Evolutionary conservation across 108 stramenopile genomes (phyloP), one percentile per base, ranked within the genome.

Genomic region (Nitzschia putrida): DNA sequence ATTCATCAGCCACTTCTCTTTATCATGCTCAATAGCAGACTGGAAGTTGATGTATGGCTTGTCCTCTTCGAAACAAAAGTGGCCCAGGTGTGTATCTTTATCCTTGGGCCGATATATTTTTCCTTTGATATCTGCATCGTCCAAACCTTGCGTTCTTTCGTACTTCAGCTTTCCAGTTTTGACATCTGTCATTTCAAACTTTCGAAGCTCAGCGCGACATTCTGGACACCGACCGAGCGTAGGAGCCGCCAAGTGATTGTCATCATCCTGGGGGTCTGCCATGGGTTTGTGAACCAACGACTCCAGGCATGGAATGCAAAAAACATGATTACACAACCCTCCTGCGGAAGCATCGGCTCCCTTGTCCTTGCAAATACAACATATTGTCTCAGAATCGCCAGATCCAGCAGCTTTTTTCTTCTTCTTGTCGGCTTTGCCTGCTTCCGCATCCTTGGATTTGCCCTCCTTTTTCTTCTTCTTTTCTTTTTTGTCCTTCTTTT

Each of bases 351-450:
- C 69, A 52, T 60, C 38, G n/a, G 25, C 37, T 13, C 16, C 41
- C 11, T 60, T 38, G 38, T 71, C 69, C 29, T 71, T 71, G 58
- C 69, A 71, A 41, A 71, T 61, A 26, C 47, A 50, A 53, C 69
- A 71, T 18, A 71, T 41, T 23, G 39, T 41, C 26, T 61, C 50
- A 2, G 23, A 0, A 2, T 14, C 47, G 13, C 50, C 25, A 12
- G 11, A 25, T 10, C 14, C 22, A 14, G 39, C 4, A 7, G 18
- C 1, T 7, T 61, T 61, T 3, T 13, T 21, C 60, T 61, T 61
- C 18, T 43, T 61, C 14, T 43, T 22, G 14, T 23, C 37, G 1
- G 22, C 20, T 49, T 47, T 52, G 12, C 38, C 21, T 8, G 50
- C 60, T 4, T 52, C 18, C 50, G 51, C 60, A 2, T 55, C 34